Conservation (phyloP, 2,329 filamentous ascomycete species). For the Fonsecaea multimorphosa region DNA sequence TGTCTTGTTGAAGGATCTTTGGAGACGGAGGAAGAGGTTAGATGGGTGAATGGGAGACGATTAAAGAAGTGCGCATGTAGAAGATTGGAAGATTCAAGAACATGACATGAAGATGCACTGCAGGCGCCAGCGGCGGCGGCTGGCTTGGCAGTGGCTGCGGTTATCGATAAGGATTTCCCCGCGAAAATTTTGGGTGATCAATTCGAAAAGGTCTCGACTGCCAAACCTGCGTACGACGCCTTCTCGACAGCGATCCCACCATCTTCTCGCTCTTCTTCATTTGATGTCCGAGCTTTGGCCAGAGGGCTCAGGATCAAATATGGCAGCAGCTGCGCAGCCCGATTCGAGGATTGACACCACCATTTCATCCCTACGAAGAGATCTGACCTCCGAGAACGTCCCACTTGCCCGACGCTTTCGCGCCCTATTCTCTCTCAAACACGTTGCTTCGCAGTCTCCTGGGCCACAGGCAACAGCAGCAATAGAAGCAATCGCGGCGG, state of each 20-base stretch:
- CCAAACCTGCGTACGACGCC: background rate
- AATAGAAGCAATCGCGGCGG: constrained; percentile 83
- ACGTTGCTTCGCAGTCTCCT: constrained; percentile 74
- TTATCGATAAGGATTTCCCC: constrained; percentile 19
- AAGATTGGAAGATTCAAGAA: constrained; percentile 18
- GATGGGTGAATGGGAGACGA: background rate
- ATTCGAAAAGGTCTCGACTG: background rate
- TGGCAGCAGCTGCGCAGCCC: constrained; percentile 40
- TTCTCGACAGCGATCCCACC: background rate
- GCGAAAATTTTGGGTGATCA: constrained; percentile 14
- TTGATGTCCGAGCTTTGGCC: background rate
- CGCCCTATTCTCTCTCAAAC: constrained; percentile 96
- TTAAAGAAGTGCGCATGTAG: constrained; percentile 3
- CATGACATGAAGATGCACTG: too few species aligned
- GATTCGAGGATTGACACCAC: constrained; percentile 48
- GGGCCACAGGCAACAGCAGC: constrained; percentile 66
- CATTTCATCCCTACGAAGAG: constrained; percentile 64
- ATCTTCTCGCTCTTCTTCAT: background rate
- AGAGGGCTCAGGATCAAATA: background rate
- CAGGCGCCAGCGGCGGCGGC: background rate
- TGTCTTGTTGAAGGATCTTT: background rate
- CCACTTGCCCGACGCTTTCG: constrained; percentile 90
- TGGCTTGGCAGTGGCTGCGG: constrained; percentile 12
- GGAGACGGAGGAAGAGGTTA: background rate
- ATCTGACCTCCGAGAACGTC: constrained; percentile 78